A percentile compares a stretch with the other conserved stretches of the same genome.
Evolutionary conservation across 2,329 filamentous ascomycete species (phyloP).

Genomic region (Colletotrichum siamense): DNA sequence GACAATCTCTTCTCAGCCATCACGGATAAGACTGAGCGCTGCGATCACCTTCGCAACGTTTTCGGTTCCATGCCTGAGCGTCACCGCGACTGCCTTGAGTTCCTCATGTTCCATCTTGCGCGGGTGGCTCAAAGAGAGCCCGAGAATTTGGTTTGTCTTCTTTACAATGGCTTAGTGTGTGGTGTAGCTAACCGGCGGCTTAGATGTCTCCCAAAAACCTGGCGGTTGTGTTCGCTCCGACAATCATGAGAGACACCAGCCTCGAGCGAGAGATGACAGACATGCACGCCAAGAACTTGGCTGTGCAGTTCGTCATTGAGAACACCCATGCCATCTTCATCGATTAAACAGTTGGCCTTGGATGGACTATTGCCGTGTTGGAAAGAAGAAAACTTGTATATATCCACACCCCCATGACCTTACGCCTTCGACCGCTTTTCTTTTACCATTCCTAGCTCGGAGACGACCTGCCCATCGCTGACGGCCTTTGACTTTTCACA

Average conservation of each 20-base stretch:
- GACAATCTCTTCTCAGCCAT: constrained; percentile 57
- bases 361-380: not conserved
- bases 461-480: not conserved
- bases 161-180: too few species aligned
- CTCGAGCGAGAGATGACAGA: constrained; percentile 96
- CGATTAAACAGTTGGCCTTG: constrained; percentile 35
- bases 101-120: constrained; percentile 90
- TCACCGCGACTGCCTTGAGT: constrained; percentile 90
- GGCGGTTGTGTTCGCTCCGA: constrained; percentile 96
- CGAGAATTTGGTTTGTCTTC: constrained; percentile 76
- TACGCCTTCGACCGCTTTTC: constrained; percentile 2
- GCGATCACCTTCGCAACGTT: constrained; percentile 73
- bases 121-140: constrained; percentile 82
- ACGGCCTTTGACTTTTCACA: not conserved
- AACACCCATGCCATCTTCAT: constrained; percentile 84
- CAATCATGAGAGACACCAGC: constrained; percentile 91
- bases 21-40: constrained; percentile 69
- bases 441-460: not conserved
- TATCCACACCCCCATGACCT: constrained; percentile 17
- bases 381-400: constrained; percentile 17
- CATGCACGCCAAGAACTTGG: constrained; percentile 90
- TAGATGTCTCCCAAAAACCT: constrained; percentile 96
- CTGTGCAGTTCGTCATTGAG: constrained; percentile 92
- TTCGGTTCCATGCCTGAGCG: constrained; percentile 81
- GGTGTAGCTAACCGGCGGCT: not conserved